Evolutionary conservation across 2,329 filamentous ascomycete genomes (phyloP).

Genomic region (Periconia digitata): DNA sequence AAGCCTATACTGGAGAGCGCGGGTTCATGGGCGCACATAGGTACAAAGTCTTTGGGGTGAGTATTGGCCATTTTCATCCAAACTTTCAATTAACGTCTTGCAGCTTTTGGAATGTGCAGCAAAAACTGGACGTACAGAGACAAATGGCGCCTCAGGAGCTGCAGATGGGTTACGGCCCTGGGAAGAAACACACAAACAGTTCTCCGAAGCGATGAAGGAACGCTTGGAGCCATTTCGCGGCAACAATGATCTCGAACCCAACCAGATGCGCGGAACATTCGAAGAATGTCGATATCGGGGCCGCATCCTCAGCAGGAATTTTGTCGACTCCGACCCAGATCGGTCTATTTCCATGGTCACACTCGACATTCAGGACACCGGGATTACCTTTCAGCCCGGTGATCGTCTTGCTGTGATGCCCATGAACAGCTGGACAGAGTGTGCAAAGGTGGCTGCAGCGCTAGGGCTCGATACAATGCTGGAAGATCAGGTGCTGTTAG

Average conservation of each 20-base stretch:
- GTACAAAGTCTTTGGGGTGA: conserved; percentile 57
- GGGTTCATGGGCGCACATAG: conserved; percentile 60
- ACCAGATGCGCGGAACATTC: conserved; percentile 58
- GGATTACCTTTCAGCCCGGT: conserved; percentile 57
- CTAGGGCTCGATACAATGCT: conserved; percentile 53
- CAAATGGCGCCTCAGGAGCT: conserved; percentile 26
- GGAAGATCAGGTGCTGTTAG: conserved; percentile 45
- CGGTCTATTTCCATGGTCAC: conserved; percentile 54
- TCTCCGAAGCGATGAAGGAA: conserved; percentile 59
- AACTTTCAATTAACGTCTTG: background rate
- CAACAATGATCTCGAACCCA: conserved; percentile 51
- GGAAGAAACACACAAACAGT: conserved; percentile 37
- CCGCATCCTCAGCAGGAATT: conserved; percentile 48
- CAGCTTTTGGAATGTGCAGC: conserved; percentile 53
- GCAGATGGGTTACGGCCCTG: conserved; percentile 21
- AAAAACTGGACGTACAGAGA: conserved; percentile 55
- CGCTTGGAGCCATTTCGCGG: conserved; percentile 55
- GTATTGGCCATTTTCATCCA: conserved; percentile 29
- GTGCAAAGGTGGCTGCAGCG: conserved; percentile 56
- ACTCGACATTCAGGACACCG: conserved; percentile 56
- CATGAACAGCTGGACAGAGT: conserved; percentile 58
- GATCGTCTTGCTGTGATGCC: conserved; percentile 59
- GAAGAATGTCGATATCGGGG: conserved; percentile 57
- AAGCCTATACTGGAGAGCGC: conserved; percentile 58
- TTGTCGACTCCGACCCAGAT: conserved; percentile 51